phyloP scores from a whole-genome alignment of 495 filamentous ascomycete genomes.

The Penicillium egyptiacum region DNA sequence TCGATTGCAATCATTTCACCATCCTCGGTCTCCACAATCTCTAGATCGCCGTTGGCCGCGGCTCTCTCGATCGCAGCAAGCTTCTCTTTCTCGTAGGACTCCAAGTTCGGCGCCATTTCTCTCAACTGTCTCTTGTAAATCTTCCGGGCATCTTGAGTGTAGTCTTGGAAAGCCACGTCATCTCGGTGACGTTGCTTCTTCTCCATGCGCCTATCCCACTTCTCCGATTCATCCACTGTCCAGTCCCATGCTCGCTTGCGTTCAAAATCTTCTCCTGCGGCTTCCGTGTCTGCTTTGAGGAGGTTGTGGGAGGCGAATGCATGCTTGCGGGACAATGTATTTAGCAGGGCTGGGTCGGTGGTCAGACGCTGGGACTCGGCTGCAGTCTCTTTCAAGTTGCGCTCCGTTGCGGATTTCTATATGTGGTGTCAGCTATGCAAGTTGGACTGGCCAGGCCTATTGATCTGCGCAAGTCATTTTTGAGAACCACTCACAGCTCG shows the following conservation, averaged over 20 bases:
- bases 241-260: constrained; percentile 98
- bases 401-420: constrained; percentile 69
- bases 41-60: constrained; percentile 73
- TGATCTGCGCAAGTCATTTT: not conserved
- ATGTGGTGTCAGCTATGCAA: constrained; percentile 18
- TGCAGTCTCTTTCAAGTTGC: constrained; percentile 80
- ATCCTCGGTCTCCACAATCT: constrained; percentile 90
- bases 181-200: constrained; percentile 84
- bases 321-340: constrained; percentile 71
- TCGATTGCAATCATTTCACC: constrained; percentile 94
- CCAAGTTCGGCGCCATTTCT: constrained; percentile 67
- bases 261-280: constrained; percentile 88
- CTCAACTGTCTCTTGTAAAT: constrained; percentile 90
- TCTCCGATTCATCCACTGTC: constrained; percentile 90
- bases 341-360: constrained; percentile 70
- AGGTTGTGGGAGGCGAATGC: constrained; percentile 90
- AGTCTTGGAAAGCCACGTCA: constrained; percentile 88
- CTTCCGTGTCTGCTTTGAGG: constrained; percentile 84
- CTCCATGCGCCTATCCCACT: constrained; percentile 85
- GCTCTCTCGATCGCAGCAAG: constrained; percentile 79
- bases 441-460: not conserved
- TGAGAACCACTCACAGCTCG: constrained; percentile 56
- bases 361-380: constrained; percentile 78
- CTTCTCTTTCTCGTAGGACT: constrained; percentile 83
- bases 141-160: constrained; percentile 80